Evolutionary conservation across 1,139 yeast species (phyloP), one percentile per base, ranked within the genome.

Genomic region (Pichia sp.): DNA sequence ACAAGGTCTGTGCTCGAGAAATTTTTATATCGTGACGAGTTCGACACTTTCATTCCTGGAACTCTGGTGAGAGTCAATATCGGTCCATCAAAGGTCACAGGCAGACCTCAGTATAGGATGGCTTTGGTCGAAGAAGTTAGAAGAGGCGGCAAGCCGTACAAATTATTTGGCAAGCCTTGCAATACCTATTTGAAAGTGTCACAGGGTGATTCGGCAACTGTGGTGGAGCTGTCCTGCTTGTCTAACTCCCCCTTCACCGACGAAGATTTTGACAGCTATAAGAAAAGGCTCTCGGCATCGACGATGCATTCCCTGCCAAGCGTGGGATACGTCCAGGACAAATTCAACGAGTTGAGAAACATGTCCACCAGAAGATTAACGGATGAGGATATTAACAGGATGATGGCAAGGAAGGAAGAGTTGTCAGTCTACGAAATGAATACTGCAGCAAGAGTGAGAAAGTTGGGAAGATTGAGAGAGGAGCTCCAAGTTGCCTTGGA

Each of bases 21-120:
- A 67, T 89, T 77, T 67, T 83, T 93, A 67, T 91, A 85, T 69
- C 85, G 91, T 70, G 91, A 93, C 8, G 91, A 83, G 33, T 92
- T 93, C 69, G 83, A 80, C 53, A 83, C 81, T 27, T 78, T 80
- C 0, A 79, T 88, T 14, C 75, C 80, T 42, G 95, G 89, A 30
- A 83, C 95, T 48, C 90, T 78, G 69, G 95, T 93, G 38, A 81
- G 92, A 61, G 83, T 93, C 53, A 89, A 90, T 66, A 79, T 92
- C 57, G 97, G 96, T 5, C 67, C 75, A 46, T 87, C 86, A 64
- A 78, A 77, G 53, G 78, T 82, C 50, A 81, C 84, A 8, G 81
- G 85, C 48, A 74, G 74, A 61, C 79, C 86, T n/a, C 80, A 82
- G 58, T 93, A 93, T 71, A 78, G 97, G 63, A 80, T 92, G 81